Evolutionary conservation across 495 filamentous ascomycete genomes (phyloP), one percentile per base, ranked within the genome.

Genomic region (Talaromyces stipitatus): DNA sequence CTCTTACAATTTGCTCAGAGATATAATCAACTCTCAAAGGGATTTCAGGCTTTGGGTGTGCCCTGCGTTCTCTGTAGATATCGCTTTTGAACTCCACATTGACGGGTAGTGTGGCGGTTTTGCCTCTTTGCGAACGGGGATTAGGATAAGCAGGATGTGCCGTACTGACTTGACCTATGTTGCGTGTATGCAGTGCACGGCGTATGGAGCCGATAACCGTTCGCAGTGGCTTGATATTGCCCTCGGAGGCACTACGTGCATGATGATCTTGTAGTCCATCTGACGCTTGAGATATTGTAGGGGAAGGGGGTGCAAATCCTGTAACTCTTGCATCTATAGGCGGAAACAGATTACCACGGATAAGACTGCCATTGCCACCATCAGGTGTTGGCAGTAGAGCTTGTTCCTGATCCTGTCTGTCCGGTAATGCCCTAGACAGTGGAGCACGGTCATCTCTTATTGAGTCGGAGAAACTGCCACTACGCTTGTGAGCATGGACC

Each of bases 201-300:
- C 89, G 86, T 30, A 97, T 89, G 59, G 87, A 91, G 0, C 92
- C 92, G 46, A 98, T 78, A 2, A 97, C 75, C 60, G 84, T 94
- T 68, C 85, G 90, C 76, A 97, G 86, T 1, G 72, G 60, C 46
- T 72, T 75, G 18, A 67, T 53, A 27, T 60, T 64, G 8, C 60
- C 62, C 33, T 74, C 67, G 1, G 64, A 61, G 7, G 63, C 72
- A 51, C 67, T 71, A 50, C 70, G 67, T 29, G 71, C 68, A 51
- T 72, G 66, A 14, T 38, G 45, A 6, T 58, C 56, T 2, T 23
- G 47, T 27, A 51, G 16, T 20, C 29, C 56, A 23, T 51, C 47
- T 38, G 47, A 29, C n/a, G 22, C 18, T 14, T 62, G 47, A 61
- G 71, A 45, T 62, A 74, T 57, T 70, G 80, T 64, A 22, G 82